A percentile compares a stretch with the other conserved stretches of the same genome.
Conservation (phyloP, 345 rosid species). For the Boechera retrofracta region DNA sequence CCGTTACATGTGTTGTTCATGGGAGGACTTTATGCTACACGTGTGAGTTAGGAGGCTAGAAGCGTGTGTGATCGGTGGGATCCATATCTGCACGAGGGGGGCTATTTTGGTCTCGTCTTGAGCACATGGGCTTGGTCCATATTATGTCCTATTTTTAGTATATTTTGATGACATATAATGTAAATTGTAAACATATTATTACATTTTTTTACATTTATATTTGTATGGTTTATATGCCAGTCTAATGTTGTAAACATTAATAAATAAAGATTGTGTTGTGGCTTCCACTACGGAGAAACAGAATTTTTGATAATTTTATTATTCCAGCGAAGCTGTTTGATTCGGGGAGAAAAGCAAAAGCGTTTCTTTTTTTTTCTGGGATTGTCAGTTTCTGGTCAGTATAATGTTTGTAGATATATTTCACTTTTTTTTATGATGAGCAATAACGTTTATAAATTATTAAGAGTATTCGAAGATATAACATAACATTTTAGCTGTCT, state of each 20-base stretch:
- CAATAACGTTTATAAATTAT: constrained; percentile 22
- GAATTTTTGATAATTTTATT: neutral
- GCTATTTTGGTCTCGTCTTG: constrained; percentile 12
- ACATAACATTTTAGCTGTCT: constrained; percentile 34
- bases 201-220: neutral
- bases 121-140: constrained; percentile 44
- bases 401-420: constrained; percentile 7
- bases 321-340: constrained; percentile 27
- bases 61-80: constrained; percentile 42
- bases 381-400: constrained; percentile 39
- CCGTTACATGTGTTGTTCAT: neutral
- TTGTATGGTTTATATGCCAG: neutral
- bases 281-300: constrained; percentile 41
- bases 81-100: constrained; percentile 38
- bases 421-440: constrained; percentile 23
- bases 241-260: neutral
- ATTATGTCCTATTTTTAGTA: neutral
- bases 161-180: neutral
- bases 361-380: constrained; percentile 10
- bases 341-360: constrained; percentile 39
- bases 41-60: constrained; percentile 38
- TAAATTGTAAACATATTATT: too few species aligned
- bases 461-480: constrained; percentile 16
- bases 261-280: constrained; percentile 36
- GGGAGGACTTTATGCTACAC: constrained; percentile 26